Percentiles rank a stretch among this genome's conserved stretches.
Evolutionary conservation across 768 basidiomycete genomes (phyloP).

Genomic region (Serendipita vermifera): DNA sequence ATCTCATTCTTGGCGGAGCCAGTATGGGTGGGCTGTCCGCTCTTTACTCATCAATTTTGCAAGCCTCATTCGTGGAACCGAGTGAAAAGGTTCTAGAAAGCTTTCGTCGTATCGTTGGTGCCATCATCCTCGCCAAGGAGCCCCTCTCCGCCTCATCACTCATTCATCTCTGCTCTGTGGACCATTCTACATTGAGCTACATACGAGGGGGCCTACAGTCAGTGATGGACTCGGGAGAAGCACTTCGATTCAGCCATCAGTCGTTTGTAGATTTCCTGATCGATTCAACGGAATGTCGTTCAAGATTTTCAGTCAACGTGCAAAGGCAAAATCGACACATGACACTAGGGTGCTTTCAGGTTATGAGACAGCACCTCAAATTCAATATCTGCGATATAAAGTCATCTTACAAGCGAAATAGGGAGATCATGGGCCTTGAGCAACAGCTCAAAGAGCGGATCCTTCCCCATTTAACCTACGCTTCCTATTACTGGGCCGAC

Average conservation of each 20-base stretch:
- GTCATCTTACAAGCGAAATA: not conserved
- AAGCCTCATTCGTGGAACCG: not conserved
- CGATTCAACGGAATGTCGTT: not conserved
- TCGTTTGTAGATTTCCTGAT: constrained; percentile 3
- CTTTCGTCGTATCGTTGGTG: not conserved
- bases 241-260: not conserved
- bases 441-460: not conserved
- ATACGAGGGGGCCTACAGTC: not conserved
- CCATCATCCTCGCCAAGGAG: not conserved
- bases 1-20: not conserved
- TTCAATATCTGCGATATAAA: not conserved
- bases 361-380: not conserved
- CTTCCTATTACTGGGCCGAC: not conserved
- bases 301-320: too few relatives aligned
- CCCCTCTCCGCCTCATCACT: not conserved
- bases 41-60: not conserved
- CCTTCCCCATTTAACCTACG: not conserved
- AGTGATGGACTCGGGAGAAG: not conserved
- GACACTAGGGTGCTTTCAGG: not conserved
- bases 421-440: not conserved
- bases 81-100: not conserved
- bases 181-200: not conserved
- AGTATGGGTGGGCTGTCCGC: not conserved
- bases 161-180: not conserved
- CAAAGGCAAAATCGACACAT: not conserved